Evolutionary conservation across 805 yeast species (phyloP), one percentile per base, ranked within the genome.

Genomic region (Maudiozyma turicensis): DNA sequence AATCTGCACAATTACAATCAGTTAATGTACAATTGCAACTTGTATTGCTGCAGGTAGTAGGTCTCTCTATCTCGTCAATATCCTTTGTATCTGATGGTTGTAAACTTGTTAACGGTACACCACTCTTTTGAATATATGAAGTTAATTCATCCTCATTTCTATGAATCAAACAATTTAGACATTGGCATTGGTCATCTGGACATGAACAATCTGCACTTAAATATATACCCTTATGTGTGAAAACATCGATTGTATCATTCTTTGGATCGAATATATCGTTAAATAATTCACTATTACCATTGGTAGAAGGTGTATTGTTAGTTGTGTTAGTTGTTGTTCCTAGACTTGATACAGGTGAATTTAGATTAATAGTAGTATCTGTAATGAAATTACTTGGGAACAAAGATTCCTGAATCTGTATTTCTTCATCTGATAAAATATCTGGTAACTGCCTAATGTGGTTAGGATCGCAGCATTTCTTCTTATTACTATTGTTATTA

Each of bases 141-240:
- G 58, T 58, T 11, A 66, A 40, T 50, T 66, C 70, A 7, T 57
- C 63, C 42, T 66, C 70, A 48, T 63, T 58, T 50, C 70, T 59
- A 48, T 66, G 70, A 7, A 66, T 56, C 15, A 66, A 45, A 50
- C 70, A 66, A 40, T 65, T 65, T 11, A 60, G 54, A 49, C 70
- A 66, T 35, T 45, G 56, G 50, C 70, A 66, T 30, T 56, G 52
- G 31, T 54, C 62, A 46, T 61, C 68, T 4, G 53, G 54, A 53
- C 70, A 66, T 8, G 65, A 58, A 49, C 70, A 66, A 28, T 60
- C 56, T 0, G 69, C 58, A 44, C 68, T 65, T 37, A 66, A 46
- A 38, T 52, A 64, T 3, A 65, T 50, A 14, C 68, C 66, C 44
- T 61, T 58, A 40, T 61, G 68, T 2, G 68, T 64, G 15, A 65